A percentile compares a stretch with the other conserved stretches of the same genome.
Conservation (phyloP, 1,139 yeast genomes). For the Arxiozyma heterogenica region DNA sequence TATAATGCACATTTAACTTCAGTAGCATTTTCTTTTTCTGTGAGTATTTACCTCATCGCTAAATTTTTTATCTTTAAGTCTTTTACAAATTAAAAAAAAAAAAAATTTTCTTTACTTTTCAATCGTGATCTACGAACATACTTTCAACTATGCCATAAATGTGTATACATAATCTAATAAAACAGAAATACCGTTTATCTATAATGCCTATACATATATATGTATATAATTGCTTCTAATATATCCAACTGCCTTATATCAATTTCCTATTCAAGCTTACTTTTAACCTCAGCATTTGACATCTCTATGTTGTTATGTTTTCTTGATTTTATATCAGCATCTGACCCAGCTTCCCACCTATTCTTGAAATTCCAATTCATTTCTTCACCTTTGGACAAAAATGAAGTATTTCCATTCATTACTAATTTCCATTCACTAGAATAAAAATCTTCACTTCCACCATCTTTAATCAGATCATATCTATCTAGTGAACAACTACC, state of each 20-base stretch:
- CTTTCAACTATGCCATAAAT: neutral
- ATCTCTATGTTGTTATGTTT: conserved; percentile 16
- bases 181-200: too few species aligned
- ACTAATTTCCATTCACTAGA: conserved; percentile 42
- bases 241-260: neutral
- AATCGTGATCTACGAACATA: neutral
- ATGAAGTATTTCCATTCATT: conserved; percentile 62
- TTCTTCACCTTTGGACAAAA: conserved; percentile 68
- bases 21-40: neutral
- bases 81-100: too few species aligned
- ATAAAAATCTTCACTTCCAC: conserved; percentile 30
- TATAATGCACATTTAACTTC: too few species aligned
- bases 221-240: neutral
- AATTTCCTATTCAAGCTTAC: conserved; percentile 5
- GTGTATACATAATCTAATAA: neutral
- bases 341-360: conserved; percentile 68
- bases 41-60: neutral
- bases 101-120: too few species aligned
- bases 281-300: conserved; percentile 9
- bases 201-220: neutral
- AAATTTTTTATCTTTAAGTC: too few species aligned
- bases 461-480: conserved; percentile 39
- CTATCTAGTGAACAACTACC: conserved; percentile 54
- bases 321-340: conserved; percentile 56
- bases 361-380: conserved; percentile 75